phyloP scores from a whole-genome alignment of 148 eudicot species.

The Beta vulgaris region DNA sequence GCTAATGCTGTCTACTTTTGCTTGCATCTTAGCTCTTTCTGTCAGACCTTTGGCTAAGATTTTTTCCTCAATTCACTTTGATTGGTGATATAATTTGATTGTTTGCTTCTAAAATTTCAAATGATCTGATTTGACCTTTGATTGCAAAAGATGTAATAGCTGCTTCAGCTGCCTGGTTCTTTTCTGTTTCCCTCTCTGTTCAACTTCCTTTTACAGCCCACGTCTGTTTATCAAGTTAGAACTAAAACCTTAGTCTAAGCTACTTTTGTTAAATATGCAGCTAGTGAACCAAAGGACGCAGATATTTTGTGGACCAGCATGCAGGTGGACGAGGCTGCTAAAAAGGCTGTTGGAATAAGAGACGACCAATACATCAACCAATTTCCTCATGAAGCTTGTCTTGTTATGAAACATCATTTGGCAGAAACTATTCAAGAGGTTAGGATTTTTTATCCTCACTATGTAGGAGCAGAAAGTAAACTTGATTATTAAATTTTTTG shows the following conservation, averaged over 20 bases:
- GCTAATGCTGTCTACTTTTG: not conserved
- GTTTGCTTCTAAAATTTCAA: not conserved
- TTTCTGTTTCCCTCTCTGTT: not conserved
- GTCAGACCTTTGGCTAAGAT: not conserved
- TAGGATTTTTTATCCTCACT: not conserved
- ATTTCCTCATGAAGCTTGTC: constrained; percentile 93
- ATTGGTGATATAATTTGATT: not conserved
- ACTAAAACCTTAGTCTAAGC: not conserved
- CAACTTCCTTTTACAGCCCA: not conserved
- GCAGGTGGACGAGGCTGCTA: constrained; percentile 91
- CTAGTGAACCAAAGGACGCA: constrained; percentile 82
- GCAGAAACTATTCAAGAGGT: constrained; percentile 94
- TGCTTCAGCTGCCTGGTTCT: not conserved
- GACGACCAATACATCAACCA: constrained; percentile 86
- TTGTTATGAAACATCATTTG: constrained; percentile 96
- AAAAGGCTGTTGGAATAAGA: constrained; percentile 73
- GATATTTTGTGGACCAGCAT: constrained; percentile 92
- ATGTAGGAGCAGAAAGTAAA: not conserved
- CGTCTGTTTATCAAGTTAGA: not conserved
- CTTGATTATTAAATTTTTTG: not conserved
- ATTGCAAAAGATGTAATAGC: not conserved
- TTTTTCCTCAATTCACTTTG: not conserved
- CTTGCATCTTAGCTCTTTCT: not conserved
- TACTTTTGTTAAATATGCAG: constrained; percentile 41
- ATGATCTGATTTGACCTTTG: not conserved